phyloP scores from a whole-genome alignment of 345 rosid species.

The Lagerstroemia speciosa region DNA sequence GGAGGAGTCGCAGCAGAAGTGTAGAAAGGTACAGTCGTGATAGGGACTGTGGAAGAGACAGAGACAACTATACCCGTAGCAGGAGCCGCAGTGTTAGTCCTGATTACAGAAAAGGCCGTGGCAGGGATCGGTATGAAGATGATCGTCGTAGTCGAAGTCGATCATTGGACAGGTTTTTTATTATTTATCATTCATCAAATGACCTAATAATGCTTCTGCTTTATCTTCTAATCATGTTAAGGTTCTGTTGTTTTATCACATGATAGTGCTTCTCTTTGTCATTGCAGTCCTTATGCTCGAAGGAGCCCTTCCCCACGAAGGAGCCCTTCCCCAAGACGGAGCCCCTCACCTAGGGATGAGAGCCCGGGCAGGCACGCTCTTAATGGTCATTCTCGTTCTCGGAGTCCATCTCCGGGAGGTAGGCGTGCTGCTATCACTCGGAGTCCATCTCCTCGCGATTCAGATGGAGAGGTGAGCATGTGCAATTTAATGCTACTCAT shows the following conservation, averaged over 20 bases:
- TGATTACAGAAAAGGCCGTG: conserved; percentile 24
- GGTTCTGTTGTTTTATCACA: not conserved
- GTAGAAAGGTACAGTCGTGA: conserved; percentile 35
- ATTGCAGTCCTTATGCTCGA: conserved; percentile 22
- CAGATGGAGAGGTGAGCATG: conserved; percentile 6
- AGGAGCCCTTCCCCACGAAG: conserved; percentile 31
- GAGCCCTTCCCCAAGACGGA: conserved; percentile 28
- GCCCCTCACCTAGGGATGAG: conserved; percentile 19
- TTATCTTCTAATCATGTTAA: not conserved
- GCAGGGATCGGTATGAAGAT: conserved; percentile 33
- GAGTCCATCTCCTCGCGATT: conserved; percentile 6
- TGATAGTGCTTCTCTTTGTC: conserved; percentile 28
- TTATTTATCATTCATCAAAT: not conserved
- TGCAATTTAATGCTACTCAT: not conserved
- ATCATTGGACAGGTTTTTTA: conserved; percentile 31
- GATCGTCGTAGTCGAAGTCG: conserved; percentile 32
- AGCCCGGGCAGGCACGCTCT: not conserved
- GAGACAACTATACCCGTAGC: conserved; percentile 29
- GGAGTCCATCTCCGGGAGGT: conserved; percentile 7
- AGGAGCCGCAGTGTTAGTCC: conserved; percentile 47
- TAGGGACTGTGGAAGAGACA: conserved; percentile 28
- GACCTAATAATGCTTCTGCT: not conserved
- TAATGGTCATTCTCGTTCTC: conserved; percentile 20
- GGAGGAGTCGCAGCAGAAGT: conserved; percentile 45
- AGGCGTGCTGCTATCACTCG: conserved; percentile 7